These are phyloP conservation scores for Rhinocladiella similis DNA, from an alignment of 2,329 filamentous ascomycete species.

Conservation along the genomic window DNA sequence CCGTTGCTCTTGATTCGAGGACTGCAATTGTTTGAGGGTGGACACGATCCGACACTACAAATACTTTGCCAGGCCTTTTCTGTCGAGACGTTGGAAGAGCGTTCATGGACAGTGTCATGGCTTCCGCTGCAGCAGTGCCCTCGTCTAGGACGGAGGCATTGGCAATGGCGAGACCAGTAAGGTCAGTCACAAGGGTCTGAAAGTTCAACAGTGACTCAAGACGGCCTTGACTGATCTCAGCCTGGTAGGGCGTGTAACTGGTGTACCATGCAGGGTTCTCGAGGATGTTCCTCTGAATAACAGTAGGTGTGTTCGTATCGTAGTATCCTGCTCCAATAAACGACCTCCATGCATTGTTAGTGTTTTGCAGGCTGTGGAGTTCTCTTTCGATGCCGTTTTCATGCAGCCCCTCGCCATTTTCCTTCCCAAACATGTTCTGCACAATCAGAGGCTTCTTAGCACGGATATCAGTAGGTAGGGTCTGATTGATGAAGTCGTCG, in stretches of 20 bases:
- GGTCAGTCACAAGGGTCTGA: constrained; percentile 86
- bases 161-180: constrained; percentile 82
- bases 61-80: constrained; percentile 75
- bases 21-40: constrained; percentile 86
- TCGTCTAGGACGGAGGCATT: constrained; percentile 92
- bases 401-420: constrained; percentile 36
- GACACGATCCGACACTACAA: constrained; percentile 76
- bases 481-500: constrained; percentile 81
- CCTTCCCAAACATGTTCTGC: constrained; percentile 45
- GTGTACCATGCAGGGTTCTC: constrained; percentile 98
- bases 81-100: constrained; percentile 69
- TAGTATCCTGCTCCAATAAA: constrained; percentile 90
- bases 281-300: constrained; percentile 89
- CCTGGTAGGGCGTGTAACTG: constrained; percentile 95
- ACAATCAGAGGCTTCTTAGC: constrained; percentile 55
- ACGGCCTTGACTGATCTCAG: constrained; percentile 93
- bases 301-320: constrained; percentile 78
- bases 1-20: constrained; percentile 79
- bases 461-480: constrained; percentile 77
- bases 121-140: constrained; percentile 88
- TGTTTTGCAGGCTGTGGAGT: constrained; percentile 44
- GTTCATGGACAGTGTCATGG: constrained; percentile 90
- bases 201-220: constrained; percentile 92
- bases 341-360: constrained; percentile 62
- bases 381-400: constrained; percentile 47